Conservation (phyloP, 228 moss, liverwort and hornwort genomes). For the Sphagnum fallax region DNA sequence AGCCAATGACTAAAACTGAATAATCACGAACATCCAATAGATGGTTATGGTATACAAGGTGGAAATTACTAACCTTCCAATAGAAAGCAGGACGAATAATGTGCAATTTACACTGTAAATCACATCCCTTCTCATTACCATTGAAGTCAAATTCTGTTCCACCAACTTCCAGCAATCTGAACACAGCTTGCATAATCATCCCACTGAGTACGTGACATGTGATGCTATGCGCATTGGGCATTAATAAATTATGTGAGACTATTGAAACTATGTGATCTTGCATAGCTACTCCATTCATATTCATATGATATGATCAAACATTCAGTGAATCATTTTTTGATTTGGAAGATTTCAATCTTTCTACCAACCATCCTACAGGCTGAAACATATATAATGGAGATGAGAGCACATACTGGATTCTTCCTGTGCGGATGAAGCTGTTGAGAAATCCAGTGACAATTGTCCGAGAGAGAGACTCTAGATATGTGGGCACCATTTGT, state of each 20-base stretch:
- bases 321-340: too few relatives aligned
- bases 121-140: constrained; percentile 37
- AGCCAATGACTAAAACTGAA: too few relatives aligned
- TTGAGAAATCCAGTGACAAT: constrained; percentile 28
- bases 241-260: too few relatives aligned
- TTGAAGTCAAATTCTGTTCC: constrained; percentile 26
- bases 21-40: too few relatives aligned
- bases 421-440: constrained; percentile 35
- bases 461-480: constrained; percentile 25
- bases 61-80: constrained; percentile 35
- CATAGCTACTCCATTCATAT: too few relatives aligned
- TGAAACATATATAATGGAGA: constrained; percentile 1
- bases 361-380: too few relatives aligned
- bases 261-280: too few relatives aligned
- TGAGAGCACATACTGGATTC: constrained; percentile 29
- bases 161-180: constrained; percentile 49
- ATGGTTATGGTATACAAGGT: too few relatives aligned
- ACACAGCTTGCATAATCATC: background rate
- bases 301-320: too few relatives aligned
- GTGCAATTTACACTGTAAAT: constrained; percentile 24
- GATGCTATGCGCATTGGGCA: too few relatives aligned
- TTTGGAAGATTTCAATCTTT: too few relatives aligned
- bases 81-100: constrained; percentile 46
- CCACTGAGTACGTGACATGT: too few relatives aligned
- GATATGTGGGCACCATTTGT: constrained; percentile 38